Conservation (phyloP, 768 basidiomycete species). For the Thelephora ganbajun region DNA sequence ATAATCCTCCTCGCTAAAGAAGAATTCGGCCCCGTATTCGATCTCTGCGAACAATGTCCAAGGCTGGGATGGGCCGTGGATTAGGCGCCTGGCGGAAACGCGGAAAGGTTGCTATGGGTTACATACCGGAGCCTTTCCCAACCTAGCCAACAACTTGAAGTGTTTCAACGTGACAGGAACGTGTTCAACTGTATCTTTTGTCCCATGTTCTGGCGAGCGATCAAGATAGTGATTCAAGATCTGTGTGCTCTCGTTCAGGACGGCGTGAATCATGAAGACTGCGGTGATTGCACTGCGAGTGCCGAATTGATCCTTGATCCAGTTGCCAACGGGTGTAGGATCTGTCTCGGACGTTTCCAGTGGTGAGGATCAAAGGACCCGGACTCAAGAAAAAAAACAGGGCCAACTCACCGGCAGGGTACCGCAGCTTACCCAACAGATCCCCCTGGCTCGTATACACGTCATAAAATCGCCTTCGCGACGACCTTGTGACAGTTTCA, state of each 20-base stretch:
- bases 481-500: constrained; percentile 44
- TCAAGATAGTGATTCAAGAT: constrained; percentile 32
- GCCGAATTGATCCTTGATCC: constrained; percentile 46
- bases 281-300: constrained; percentile 43
- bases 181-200: constrained; percentile 14
- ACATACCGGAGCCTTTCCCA: constrained; percentile 49
- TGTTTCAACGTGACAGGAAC: constrained; percentile 68
- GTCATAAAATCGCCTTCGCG: constrained; percentile 42
- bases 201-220: constrained; percentile 13
- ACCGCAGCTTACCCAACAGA: constrained; percentile 35
- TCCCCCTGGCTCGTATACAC: constrained; percentile 24
- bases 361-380: neutral
- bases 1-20: constrained; percentile 57
- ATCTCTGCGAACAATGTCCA: constrained; percentile 46
- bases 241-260: constrained; percentile 52
- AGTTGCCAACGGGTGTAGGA: constrained; percentile 40
- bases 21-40: constrained; percentile 54
- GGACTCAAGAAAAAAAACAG: neutral
- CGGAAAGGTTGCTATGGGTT: neutral
- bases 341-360: constrained; percentile 26
- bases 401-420: constrained; percentile 37
- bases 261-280: constrained; percentile 57
- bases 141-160: constrained; percentile 56
- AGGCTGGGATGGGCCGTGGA: constrained; percentile 21
- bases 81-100: neutral